Conservation (phyloP, 2,329 filamentous ascomycete genomes). For the Cladosporium sp. region DNA sequence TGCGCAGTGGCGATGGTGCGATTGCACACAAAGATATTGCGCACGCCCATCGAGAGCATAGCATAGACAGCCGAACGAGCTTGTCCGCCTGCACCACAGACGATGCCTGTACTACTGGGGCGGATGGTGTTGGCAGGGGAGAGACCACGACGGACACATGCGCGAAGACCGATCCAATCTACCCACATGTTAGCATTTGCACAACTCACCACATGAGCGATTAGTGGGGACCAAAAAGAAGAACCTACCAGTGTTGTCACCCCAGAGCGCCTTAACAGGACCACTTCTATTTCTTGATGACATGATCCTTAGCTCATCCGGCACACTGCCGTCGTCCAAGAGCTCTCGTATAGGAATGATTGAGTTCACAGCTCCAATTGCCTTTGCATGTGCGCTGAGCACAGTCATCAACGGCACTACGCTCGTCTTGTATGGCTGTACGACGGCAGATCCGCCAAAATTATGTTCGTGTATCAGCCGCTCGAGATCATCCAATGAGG, state of each 20-base stretch:
- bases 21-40: constrained; percentile 72
- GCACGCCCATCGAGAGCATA: constrained; percentile 71
- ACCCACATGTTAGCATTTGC: not conserved
- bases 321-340: constrained; percentile 53
- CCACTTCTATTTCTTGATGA: constrained; percentile 61
- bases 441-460: constrained; percentile 69
- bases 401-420: constrained; percentile 62
- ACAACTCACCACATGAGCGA: not conserved
- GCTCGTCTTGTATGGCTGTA: constrained; percentile 70
- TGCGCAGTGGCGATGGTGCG: constrained; percentile 64
- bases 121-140: constrained; percentile 64
- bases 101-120: constrained; percentile 48
- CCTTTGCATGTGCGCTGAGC: constrained; percentile 66
- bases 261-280: constrained; percentile 65
- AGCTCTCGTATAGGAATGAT: constrained; percentile 65
- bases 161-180: constrained; percentile 75
- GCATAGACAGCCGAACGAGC: constrained; percentile 73
- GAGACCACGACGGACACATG: constrained; percentile 66
- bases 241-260: constrained; percentile 61
- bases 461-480: constrained; percentile 60
- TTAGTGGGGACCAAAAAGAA: not conserved
- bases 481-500: constrained; percentile 59
- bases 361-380: constrained; percentile 74
- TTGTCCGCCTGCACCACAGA: constrained; percentile 67
- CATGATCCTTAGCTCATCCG: constrained; percentile 50